Percentiles rank a stretch among this genome's conserved stretches.
Evolutionary conservation across 2,329 filamentous ascomycete species (phyloP).

Genomic region (Juglanconis oblonga): DNA sequence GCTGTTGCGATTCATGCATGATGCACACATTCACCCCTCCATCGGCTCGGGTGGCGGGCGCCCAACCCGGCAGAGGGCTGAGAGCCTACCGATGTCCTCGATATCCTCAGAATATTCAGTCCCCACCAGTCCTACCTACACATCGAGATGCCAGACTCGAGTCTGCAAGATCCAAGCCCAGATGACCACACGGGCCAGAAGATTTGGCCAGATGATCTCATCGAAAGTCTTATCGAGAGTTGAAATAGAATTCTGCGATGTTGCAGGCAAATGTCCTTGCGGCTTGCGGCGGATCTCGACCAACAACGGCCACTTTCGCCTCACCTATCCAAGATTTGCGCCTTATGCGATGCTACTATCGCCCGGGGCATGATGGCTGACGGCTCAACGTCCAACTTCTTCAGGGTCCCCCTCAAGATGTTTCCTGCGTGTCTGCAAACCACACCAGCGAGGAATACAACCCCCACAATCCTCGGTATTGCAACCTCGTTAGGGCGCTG

Average conservation of each 20-base stretch:
- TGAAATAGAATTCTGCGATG: neutral
- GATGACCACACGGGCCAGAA: neutral
- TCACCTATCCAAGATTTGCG: constrained; percentile 2
- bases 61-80: no score
- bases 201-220: neutral
- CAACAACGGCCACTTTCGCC: neutral
- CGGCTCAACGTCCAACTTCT: constrained; percentile 9
- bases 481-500: no score
- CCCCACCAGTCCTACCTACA: no score
- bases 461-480: neutral
- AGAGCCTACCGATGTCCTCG: no score
- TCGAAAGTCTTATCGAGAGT: neutral
- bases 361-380: neutral
- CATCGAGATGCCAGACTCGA: no score
- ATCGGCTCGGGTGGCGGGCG: no score
- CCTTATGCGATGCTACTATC: constrained; percentile 10
- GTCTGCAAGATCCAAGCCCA: no score
- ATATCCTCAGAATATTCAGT: no score
- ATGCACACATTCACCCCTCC: no score
- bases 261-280: neutral
- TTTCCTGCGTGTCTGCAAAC: neutral
- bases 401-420: neutral
- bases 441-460: neutral
- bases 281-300: neutral
- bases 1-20: no score